Base-by-base conservation (phyloP, 2,329 filamentous ascomycete genomes). In the Epichloe coenophiala region DNA sequence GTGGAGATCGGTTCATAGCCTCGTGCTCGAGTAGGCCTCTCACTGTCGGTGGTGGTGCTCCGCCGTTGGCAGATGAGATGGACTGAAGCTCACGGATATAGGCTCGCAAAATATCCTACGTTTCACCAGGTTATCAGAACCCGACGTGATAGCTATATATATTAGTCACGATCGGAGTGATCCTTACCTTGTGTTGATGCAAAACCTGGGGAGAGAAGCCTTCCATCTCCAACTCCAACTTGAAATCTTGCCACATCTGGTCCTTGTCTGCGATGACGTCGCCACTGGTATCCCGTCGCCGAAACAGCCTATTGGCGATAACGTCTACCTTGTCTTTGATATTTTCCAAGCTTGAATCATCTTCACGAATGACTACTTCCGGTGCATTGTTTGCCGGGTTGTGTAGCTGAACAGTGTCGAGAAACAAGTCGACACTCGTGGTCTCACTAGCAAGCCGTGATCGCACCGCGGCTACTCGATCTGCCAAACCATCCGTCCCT, bases 311-410 rank as follows among this genome's bases (percentile, higher is more conserved):
- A 11, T 68, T 62, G 3, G 80, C 78, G 54, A 83, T 74, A 33
- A 64, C 63, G 56, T 83, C 78, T 33, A 83, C 74, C 58, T 81
- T 79, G 59, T 78, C 74, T 61, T 80, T 76, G 58, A 83, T 80
- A 7, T 61, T 60, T 51, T 81, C 74, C 36, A 80, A 63, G 23
- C 70, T 65, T 17, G 66, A 61, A 42, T 62, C 67, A 44, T 67
- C 65, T n/a, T 65, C 62, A 38, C 68, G 59, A 11, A 61, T 62
- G 46, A 67, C 56, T 36, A 54, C 58, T 58, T 52, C 64, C 55
- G 57, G 68, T 9, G 48, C 31, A 59, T 54, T 53, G 40, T 69
- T 73, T 17, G 66, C 64, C 0, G 70, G 68, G 51, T 72, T 71
- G 51, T 75, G 70, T 42, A 78, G 59, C 59, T 81, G 77, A 17